Base-by-base conservation (phyloP, 495 filamentous ascomycete species). In the Saxophila tyrrhenica region DNA sequence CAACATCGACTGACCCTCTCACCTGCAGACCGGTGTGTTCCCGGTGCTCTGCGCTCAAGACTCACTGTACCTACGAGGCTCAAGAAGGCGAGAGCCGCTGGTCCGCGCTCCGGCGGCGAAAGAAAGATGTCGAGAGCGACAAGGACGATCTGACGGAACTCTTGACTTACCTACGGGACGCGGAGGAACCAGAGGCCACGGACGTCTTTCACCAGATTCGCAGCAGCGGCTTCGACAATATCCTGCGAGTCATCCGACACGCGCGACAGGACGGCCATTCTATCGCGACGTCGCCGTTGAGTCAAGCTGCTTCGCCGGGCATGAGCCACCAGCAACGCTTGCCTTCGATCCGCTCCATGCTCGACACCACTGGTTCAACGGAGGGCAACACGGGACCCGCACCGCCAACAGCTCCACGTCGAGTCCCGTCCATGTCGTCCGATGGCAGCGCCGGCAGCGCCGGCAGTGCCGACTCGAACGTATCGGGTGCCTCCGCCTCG, bases 71-170 rank as follows among this genome's bases (percentile, higher is more conserved):
- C 21, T 61, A 57, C 50, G 58, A 61, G 25, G 58, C 58, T 23
- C 54, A 61, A 19, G 58, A 61, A 54, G 58, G 58, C 32, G 58
- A 61, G 39, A 61, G 58, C 39, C 48, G 58, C 2, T 57, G 54
- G 58, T 57, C 54, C 2, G 58, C 58, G 3, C 38, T 57, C 3
- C 44, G 50, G 3, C 53, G 58, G 16, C 25, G 54, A 3, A 61
- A 54, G 23, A 43, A 56, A 11, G 52, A 51, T 29, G 43, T 61
- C 1, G 54, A 61, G 21, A 47, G 53, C 17, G 54, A 57, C 13
- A 42, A 49, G 3, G 32, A 50, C 32, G 54, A 61, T 22, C 5
- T 54, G 2, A 49, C 48, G 22, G 58, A 61, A 25, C 46, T 61
- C 35, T 32, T 61, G 7, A 1, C 9, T 19, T 53, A 50, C 54